Base-by-base conservation (phyloP, 768 basidiomycete genomes). In the Phanerochaete sordida region DNA sequence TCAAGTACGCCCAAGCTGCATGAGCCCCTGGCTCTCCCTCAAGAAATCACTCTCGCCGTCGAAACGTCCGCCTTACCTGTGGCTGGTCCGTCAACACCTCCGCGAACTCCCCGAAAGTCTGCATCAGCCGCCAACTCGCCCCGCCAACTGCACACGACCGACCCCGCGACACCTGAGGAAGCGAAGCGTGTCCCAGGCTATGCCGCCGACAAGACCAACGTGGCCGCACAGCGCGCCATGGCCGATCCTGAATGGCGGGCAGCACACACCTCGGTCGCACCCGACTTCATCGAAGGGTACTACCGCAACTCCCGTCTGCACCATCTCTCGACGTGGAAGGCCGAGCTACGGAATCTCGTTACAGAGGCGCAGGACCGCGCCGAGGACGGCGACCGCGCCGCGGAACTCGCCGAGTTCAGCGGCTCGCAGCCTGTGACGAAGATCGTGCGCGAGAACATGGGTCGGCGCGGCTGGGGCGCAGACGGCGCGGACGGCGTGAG, bases 301-400 rank as follows among this genome's bases (percentile, higher is more conserved):
- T 86, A 82, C 60, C 74, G 77, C 62, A 89, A 97, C 68, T 93
- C 90, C 1, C 88, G 97, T 1, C 77, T 99, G n/a, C 97, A 99
- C 66, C 90, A 95, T 68, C 74, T 99, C 12, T 87, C 91, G 5
- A 88, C 85, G 1, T 96, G 93, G 92, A 99, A 98, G 72, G 83
- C 91, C 0, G 95, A 98, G 67, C 79, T 98, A 39, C 87, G 86
- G 67, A 76, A 79, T 16, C 81, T 97, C 9, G 91, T 97, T 0
- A 79, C 83, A 19, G 83, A 90, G 67, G 92, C 95, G 0, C 91
- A 92, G 67, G 85, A 86, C 63, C 81, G 81, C 9, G 84, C 83
- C 0, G 90, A 92, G 68, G 70, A 65, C 15, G 74, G 71, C 0
- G 3, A 37, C 15, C 43, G 46, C 50, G 52, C 24, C 52, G 3